Evolutionary conservation across 1,284 basidiomycete species (phyloP).

Genomic region (Cystobasidium sp.): DNA sequence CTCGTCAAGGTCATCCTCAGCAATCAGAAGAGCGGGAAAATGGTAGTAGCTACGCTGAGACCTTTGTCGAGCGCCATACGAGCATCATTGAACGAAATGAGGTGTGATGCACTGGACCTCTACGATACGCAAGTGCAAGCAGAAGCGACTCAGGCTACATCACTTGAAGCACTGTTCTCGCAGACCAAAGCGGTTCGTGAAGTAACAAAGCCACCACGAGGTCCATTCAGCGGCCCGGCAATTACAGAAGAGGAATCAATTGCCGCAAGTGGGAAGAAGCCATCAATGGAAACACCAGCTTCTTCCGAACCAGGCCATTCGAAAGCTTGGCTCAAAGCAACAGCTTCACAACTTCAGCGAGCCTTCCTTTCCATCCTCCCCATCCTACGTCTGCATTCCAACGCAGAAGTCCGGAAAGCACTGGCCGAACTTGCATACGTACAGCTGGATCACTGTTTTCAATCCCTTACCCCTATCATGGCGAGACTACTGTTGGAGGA

Average conservation of each 20-base stretch:
- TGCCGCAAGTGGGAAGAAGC: background rate
- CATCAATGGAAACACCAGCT: background rate
- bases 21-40: conserved; percentile 36
- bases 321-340: conserved; percentile 44
- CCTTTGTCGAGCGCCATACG: conserved; percentile 62
- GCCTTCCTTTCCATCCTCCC: conserved; percentile 56
- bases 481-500: conserved; percentile 71
- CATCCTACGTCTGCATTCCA: conserved; percentile 64
- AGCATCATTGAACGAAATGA: conserved; percentile 66
- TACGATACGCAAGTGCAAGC: conserved; percentile 54
- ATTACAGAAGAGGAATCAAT: background rate
- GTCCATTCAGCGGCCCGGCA: background rate
- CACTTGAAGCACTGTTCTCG: conserved; percentile 23
- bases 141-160: background rate
- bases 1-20: conserved; percentile 72
- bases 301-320: conserved; percentile 6
- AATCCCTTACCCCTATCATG: conserved; percentile 66
- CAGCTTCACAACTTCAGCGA: conserved; percentile 56
- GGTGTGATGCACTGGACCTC: conserved; percentile 65
- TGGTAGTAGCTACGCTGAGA: conserved; percentile 63
- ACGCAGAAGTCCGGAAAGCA: conserved; percentile 65
- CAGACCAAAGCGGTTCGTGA: background rate
- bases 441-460: conserved; percentile 64
- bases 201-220: background rate
- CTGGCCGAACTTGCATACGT: conserved; percentile 64